phyloP scores from a whole-genome alignment of 2,329 filamentous ascomycete genomes.

The Dactylellina cionopaga region DNA sequence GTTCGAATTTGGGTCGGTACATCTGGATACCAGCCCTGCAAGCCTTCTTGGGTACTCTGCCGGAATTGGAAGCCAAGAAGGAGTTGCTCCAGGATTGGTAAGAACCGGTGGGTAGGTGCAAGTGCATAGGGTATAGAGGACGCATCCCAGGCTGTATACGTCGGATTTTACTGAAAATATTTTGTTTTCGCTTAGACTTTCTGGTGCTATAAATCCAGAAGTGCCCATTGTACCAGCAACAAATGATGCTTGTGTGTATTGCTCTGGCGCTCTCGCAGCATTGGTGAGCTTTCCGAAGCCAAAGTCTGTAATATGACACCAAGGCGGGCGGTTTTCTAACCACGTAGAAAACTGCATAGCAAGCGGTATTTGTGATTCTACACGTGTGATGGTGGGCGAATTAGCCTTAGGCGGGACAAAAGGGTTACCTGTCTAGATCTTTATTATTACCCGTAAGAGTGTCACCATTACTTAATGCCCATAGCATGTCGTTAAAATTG shows the following conservation, averaged over 20 bases:
- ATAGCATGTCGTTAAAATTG: background rate
- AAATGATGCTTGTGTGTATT: background rate
- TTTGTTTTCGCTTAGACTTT: background rate
- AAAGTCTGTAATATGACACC: slow-evolving; percentile 5
- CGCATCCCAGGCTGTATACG: background rate
- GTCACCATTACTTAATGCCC: background rate
- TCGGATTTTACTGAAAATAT: slow-evolving; percentile 1
- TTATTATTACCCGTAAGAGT: background rate
- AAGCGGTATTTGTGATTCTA: background rate
- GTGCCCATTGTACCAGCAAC: background rate
- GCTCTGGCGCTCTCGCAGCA: background rate
- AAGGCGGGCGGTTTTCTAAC: background rate
- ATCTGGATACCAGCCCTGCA: background rate
- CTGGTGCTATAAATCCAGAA: background rate
- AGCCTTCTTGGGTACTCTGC: background rate
- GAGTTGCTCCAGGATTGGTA: background rate
- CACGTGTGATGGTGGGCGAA: background rate
- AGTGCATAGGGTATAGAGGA: background rate
- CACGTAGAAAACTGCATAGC: background rate
- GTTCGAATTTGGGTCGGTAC: background rate
- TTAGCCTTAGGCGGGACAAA: no score
- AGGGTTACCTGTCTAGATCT: no score
- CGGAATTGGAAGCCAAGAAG: background rate
- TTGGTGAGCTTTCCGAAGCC: background rate
- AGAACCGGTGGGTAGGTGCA: background rate